Conservation (phyloP, 179 eudicot species). For the Corrigiola litoralis region DNA sequence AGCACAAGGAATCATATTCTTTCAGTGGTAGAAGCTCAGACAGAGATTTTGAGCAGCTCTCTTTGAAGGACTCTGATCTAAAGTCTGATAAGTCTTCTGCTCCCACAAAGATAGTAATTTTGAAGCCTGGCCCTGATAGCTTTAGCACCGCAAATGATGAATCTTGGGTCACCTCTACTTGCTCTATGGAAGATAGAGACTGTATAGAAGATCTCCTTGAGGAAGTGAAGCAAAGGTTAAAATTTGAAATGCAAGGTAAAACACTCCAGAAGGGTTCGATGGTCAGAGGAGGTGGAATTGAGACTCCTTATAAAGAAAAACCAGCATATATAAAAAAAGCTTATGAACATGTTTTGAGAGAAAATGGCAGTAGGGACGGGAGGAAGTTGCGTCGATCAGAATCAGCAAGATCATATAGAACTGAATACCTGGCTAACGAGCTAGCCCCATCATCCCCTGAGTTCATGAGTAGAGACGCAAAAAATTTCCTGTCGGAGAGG, state of each 20-base stretch:
- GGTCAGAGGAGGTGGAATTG: conserved; percentile 83
- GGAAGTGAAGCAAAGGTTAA: conserved; percentile 88
- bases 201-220: conserved; percentile 89
- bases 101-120: conserved; percentile 67
- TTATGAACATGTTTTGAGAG: conserved; percentile 52
- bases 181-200: conserved; percentile 64
- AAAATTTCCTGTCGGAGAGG: conserved; percentile 56
- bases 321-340: conserved; percentile 54
- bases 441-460: conserved; percentile 62
- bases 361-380: conserved; percentile 46
- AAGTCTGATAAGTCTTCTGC: conserved; percentile 34
- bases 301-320: conserved; percentile 71
- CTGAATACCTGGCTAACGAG: conserved; percentile 45
- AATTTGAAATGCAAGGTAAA: conserved; percentile 63
- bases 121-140: conserved; percentile 84
- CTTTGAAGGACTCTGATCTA: conserved; percentile 29
- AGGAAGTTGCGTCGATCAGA: conserved; percentile 64
- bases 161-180: conserved; percentile 69
- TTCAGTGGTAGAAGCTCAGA: conserved; percentile 35
- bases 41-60: conserved; percentile 37
- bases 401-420: conserved; percentile 67
- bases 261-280: conserved; percentile 30
- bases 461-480: conserved; percentile 44
- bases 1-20: conserved; percentile 34
- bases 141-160: conserved; percentile 44